Percentiles rank a stretch among this genome's conserved stretches.
Evolutionary conservation across 179 eudicot genomes (phyloP).

Genomic region (Silene coronaria): DNA sequence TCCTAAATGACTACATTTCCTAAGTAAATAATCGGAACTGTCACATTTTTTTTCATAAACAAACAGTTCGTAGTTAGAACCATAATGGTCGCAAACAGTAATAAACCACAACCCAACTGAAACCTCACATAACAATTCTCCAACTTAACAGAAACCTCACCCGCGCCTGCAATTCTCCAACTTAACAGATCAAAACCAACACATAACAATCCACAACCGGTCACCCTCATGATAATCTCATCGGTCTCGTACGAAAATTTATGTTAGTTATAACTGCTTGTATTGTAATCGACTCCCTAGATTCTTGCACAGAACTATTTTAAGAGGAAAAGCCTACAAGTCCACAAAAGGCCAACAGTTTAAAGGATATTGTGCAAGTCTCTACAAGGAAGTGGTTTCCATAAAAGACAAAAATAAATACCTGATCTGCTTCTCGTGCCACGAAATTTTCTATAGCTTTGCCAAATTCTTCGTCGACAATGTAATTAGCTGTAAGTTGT

Average conservation of each 20-base stretch:
- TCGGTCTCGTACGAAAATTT: neutral
- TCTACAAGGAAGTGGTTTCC: neutral
- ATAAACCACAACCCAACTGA: too few species aligned
- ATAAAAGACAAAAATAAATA: constrained; percentile 18
- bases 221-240: too few species aligned
- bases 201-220: too few species aligned
- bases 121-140: too few species aligned
- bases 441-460: constrained; percentile 59
- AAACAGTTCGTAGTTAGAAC: neutral
- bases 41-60: neutral
- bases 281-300: neutral
- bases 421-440: constrained; percentile 79
- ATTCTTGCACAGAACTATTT: neutral
- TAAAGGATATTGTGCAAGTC: neutral
- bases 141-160: too few species aligned
- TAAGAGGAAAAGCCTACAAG: neutral
- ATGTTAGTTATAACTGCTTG: neutral
- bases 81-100: neutral
- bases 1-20: neutral
- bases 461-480: constrained; percentile 62
- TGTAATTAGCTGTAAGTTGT: constrained; percentile 82
- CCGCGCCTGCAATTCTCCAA: too few species aligned
- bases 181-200: too few species aligned
- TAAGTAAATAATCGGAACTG: neutral
- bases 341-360: neutral